Evolutionary conservation across 108 stramenopile species (phyloP).

Genomic region (Nannochloropsis salina): DNA sequence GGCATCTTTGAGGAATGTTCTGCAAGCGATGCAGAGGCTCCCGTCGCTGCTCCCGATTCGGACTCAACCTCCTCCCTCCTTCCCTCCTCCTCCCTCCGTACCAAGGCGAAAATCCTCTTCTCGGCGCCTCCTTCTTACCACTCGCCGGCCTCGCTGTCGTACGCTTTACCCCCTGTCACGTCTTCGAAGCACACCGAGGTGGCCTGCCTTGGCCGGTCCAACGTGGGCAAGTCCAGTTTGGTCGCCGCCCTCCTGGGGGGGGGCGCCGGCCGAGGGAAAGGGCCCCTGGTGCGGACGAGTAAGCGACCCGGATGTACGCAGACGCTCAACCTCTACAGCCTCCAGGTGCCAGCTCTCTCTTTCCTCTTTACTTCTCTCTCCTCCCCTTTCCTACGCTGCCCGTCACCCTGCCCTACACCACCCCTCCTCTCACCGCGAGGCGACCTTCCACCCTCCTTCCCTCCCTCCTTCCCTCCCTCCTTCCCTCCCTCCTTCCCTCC

Average conservation of each 20-base stretch:
- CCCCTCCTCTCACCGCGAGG: too few relatives aligned
- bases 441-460: background rate
- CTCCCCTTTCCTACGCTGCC: background rate
- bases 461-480: background rate
- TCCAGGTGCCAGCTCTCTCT: slow-evolving; percentile 61
- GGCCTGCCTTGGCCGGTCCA: slow-evolving; percentile 80
- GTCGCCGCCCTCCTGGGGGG: slow-evolving; percentile 65
- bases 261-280: background rate
- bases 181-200: slow-evolving; percentile 58
- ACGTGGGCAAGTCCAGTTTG: slow-evolving; percentile 83
- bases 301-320: slow-evolving; percentile 92
- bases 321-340: slow-evolving; percentile 88
- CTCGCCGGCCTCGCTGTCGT: background rate
- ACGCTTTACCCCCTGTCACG: background rate
- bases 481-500: background rate
- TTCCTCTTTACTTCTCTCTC: background rate
- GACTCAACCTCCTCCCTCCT: background rate
- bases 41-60: background rate
- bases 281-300: slow-evolving; percentile 75
- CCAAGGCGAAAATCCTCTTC: background rate
- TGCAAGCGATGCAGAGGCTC: too few relatives aligned
- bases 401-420: background rate
- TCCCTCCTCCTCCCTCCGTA: background rate
- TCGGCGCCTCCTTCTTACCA: background rate
- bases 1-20: background rate